Evolutionary conservation across 202 grass and related monocot species (phyloP).

Genomic region (Zizania palustris): DNA sequence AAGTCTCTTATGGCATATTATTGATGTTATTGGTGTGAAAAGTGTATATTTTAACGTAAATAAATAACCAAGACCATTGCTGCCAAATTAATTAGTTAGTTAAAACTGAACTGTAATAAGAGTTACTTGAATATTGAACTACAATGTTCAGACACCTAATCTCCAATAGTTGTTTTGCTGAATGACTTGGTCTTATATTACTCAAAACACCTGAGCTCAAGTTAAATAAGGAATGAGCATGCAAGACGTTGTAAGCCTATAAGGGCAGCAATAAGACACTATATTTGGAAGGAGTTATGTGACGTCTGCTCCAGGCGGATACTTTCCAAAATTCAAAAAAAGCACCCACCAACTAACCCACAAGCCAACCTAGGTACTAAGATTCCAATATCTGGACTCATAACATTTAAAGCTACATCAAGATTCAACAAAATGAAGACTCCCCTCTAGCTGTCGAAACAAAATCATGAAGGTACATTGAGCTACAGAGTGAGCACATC

Average conservation of each 20-base stretch:
- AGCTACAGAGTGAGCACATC: constrained; percentile 2
- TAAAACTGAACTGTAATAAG: background rate
- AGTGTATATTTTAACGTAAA: background rate
- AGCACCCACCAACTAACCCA: constrained; percentile 36
- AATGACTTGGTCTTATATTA: constrained; percentile 32
- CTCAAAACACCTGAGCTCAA: constrained; percentile 30
- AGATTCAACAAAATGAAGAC: background rate
- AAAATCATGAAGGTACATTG: constrained; percentile 29
- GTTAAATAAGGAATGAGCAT: constrained; percentile 20
- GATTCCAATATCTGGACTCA: constrained; percentile 14
- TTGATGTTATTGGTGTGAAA: background rate
- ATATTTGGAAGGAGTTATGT: constrained; percentile 32
- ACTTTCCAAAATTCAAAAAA: constrained; percentile 42
- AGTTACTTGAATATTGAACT: constrained; percentile 22
- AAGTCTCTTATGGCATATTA: background rate
- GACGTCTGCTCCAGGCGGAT: constrained; percentile 25
- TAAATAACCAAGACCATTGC: background rate
- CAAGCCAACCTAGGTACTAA: constrained; percentile 39
- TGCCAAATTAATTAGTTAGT: constrained; percentile 13
- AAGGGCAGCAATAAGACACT: background rate
- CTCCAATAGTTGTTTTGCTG: background rate
- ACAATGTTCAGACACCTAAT: background rate
- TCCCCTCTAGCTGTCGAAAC: background rate
- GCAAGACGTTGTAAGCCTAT: background rate
- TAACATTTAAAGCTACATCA: background rate